phyloP scores from a whole-genome alignment of 352 stramenopile species.

The Phytophthora idaei region DNA sequence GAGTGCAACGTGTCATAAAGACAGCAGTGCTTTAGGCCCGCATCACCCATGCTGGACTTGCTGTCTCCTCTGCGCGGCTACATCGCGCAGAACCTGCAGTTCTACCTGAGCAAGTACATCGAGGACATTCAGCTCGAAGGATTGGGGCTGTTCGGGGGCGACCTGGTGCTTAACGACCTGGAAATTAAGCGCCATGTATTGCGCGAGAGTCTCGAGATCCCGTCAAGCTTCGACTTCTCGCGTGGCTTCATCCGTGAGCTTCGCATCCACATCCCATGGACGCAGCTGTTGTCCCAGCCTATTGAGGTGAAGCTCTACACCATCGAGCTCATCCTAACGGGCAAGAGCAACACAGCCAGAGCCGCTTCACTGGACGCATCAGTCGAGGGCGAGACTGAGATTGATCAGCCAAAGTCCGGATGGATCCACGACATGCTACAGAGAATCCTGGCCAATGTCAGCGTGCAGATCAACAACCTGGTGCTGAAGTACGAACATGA shows the following conservation, averaged over 20 bases:
- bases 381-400: conserved; percentile 34
- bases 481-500: conserved; percentile 91
- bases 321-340: conserved; percentile 86
- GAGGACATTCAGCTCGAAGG: conserved; percentile 89
- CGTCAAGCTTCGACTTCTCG: conserved; percentile 87
- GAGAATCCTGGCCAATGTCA: conserved; percentile 85
- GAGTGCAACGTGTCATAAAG: conserved; percentile 15
- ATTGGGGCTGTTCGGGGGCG: conserved; percentile 82
- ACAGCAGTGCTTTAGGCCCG: neutral
- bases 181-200: conserved; percentile 90
- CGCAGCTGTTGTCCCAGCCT: conserved; percentile 83
- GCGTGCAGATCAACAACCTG: conserved; percentile 87
- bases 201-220: conserved; percentile 85
- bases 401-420: conserved; percentile 81
- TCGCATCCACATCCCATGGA: conserved; percentile 90
- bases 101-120: conserved; percentile 91
- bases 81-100: conserved; percentile 89
- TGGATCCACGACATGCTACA: conserved; percentile 84
- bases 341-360: conserved; percentile 35
- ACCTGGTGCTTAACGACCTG: conserved; percentile 89
- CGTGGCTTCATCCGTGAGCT: conserved; percentile 88
- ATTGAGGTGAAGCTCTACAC: conserved; percentile 91
- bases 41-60: conserved; percentile 74
- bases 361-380: neutral
- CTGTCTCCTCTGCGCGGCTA: conserved; percentile 86